phyloP scores from a whole-genome alignment of 768 basidiomycete species.

The Amanita molliuscula region DNA sequence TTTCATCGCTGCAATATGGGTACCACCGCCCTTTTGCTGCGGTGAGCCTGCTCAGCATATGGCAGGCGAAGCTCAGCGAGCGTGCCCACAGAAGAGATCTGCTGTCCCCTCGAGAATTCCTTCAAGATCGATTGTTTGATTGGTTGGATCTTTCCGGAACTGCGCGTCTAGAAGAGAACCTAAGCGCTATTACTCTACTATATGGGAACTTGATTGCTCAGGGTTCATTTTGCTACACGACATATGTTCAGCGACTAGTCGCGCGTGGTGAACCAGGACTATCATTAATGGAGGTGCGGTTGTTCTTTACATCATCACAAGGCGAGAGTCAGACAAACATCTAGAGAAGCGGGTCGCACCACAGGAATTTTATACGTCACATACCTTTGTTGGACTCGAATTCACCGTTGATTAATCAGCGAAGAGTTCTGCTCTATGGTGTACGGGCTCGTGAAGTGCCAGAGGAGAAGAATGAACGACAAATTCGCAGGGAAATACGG shows the following conservation, averaged over 20 bases:
- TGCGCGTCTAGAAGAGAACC: constrained; percentile 44
- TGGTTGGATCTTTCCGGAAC: constrained; percentile 68
- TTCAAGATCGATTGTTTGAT: constrained; percentile 72
- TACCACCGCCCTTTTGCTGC: constrained; percentile 74
- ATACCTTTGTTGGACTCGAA: constrained; percentile 59
- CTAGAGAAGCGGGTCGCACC: constrained; percentile 45
- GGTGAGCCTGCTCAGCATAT: constrained; percentile 53
- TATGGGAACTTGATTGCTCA: constrained; percentile 63
- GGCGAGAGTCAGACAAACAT: constrained; percentile 8
- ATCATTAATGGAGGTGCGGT: constrained; percentile 38
- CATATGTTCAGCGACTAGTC: constrained; percentile 72
- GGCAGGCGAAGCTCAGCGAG: constrained; percentile 50
- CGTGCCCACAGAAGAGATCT: constrained; percentile 54
- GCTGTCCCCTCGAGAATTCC: constrained; percentile 46
- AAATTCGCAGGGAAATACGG: constrained; percentile 64
- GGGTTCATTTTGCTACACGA: constrained; percentile 64
- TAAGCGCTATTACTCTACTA: constrained; percentile 52
- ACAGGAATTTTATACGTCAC: constrained; percentile 59
- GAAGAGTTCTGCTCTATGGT: constrained; percentile 62
- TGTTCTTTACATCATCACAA: background rate
- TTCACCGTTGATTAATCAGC: constrained; percentile 53
- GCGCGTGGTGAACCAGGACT: constrained; percentile 66
- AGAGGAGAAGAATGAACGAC: constrained; percentile 59
- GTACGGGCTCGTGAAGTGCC: constrained; percentile 57
- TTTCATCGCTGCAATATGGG: constrained; percentile 73